Evolutionary conservation across 1,284 basidiomycete species (phyloP).

Genomic region (Entoloma clypeatum): DNA sequence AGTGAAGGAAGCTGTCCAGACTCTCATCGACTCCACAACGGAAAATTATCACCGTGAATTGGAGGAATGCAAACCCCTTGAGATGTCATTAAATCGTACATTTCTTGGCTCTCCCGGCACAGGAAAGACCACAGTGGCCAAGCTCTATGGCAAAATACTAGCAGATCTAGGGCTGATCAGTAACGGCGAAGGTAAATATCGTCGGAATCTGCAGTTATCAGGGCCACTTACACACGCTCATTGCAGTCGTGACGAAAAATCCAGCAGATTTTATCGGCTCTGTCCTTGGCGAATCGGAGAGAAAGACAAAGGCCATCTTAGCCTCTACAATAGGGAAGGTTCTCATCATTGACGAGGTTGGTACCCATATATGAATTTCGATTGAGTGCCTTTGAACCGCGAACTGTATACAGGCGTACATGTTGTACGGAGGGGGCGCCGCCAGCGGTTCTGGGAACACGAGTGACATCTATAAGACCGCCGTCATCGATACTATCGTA

Average conservation of each 20-base stretch:
- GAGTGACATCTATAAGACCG: conserved; percentile 44
- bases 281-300: conserved; percentile 54
- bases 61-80: conserved; percentile 46
- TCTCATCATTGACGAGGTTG: conserved; percentile 63
- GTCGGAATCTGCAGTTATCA: not conserved
- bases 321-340: conserved; percentile 57
- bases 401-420: conserved; percentile 50
- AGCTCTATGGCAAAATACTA: conserved; percentile 58
- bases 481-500: conserved; percentile 69
- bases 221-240: conserved; percentile 6
- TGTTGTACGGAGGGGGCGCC: conserved; percentile 47
- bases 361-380: conserved; percentile 11
- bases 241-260: conserved; percentile 58
- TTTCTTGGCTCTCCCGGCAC: conserved; percentile 65
- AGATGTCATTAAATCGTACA: conserved; percentile 56
- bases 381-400: not conserved
- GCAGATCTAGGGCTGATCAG: conserved; percentile 57
- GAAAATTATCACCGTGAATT: conserved; percentile 60
- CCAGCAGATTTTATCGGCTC: conserved; percentile 60
- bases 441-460: conserved; percentile 23
- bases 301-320: conserved; percentile 59
- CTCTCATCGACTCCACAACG: conserved; percentile 42
- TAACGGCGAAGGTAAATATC: conserved; percentile 58
- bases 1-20: conserved; percentile 55
- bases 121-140: conserved; percentile 65